Base-by-base conservation (phyloP, 1,139 yeast species). In the Hansenula lynferdii region DNA sequence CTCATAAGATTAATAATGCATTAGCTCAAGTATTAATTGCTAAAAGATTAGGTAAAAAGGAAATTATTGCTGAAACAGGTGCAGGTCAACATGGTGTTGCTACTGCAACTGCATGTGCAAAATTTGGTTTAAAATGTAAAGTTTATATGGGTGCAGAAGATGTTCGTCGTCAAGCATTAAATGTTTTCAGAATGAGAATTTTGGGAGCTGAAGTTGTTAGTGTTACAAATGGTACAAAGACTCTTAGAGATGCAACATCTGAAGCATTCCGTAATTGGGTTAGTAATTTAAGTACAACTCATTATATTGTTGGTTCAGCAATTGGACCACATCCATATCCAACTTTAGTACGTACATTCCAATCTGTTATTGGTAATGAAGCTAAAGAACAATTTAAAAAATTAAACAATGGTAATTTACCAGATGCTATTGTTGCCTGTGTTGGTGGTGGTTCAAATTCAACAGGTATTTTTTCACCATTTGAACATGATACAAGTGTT, bases 21-120 rank as follows among this genome's bases (percentile, higher is more conserved):
- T 67, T 92, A 48, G 97, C 97, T 17, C 99, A 92, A 69, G 92
- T 87, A 19, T 71, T 92, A 45, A 72, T 92, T 51, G 98, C 98
- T 27, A 85, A 75, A 62, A 77, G 98, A 62, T 72, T 94, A 51
- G 98, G 98, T 36, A 92, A 92, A 70, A 80, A 70, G 45, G 80
- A 85, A 53, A 78, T 92, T 45, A 92, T 92, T 60, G 99, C 99
- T 33, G 99, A 92, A 69, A 92, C 99, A 33, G 99, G 99, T 64
- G 99, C 99, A 39, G 99, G 99, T 47, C 99, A 92, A 70, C 99
- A 92, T 61, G 99, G 99, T 69, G 99, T 92, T 32, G 99, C 99
- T 34, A 92, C 98, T 42, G 99, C 99, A 23, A 92, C 98, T 41
- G 97, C 96, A 0, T 90, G 96, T 67, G 99, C 99, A 50, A 94